Evolutionary conservation across 2,329 filamentous ascomycete genomes (phyloP).

Genomic region (Magnaporthiopsis incrustans): DNA sequence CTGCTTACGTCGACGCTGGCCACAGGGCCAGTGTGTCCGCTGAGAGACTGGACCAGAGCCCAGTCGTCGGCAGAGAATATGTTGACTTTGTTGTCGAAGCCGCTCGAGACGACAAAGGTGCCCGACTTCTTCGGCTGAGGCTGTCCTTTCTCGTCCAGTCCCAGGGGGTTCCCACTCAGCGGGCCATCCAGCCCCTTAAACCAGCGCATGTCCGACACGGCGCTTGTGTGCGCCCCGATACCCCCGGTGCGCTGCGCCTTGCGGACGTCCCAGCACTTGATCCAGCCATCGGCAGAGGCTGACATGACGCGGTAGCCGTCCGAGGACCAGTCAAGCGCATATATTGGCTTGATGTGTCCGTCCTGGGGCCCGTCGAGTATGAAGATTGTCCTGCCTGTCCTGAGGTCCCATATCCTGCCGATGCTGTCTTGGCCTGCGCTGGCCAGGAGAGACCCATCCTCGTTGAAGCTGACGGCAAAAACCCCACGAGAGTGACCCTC

Average conservation of each 20-base stretch:
- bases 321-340: conserved; percentile 83
- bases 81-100: conserved; percentile 93
- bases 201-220: conserved; percentile 90
- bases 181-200: conserved; percentile 81
- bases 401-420: conserved; percentile 88
- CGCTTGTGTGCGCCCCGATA: conserved; percentile 83
- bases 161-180: conserved; percentile 50
- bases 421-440: conserved; percentile 93
- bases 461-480: conserved; percentile 82
- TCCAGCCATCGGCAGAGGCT: conserved; percentile 86
- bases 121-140: conserved; percentile 73
- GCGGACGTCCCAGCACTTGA: conserved; percentile 96
- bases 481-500: conserved; percentile 94
- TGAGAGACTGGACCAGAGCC: conserved; percentile 78
- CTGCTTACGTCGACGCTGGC: conserved; percentile 81
- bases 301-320: conserved; percentile 92
- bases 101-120: conserved; percentile 83
- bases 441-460: conserved; percentile 81
- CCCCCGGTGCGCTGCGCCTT: conserved; percentile 78
- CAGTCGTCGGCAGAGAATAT: conserved; percentile 96
- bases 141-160: conserved; percentile 56
- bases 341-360: conserved; percentile 80
- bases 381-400: conserved; percentile 90
- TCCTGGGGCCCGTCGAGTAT: conserved; percentile 83
- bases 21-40: conserved; percentile 86